Evolutionary conservation across 1,284 basidiomycete genomes (phyloP).

Genomic region (Ceratobasidium sp.): DNA sequence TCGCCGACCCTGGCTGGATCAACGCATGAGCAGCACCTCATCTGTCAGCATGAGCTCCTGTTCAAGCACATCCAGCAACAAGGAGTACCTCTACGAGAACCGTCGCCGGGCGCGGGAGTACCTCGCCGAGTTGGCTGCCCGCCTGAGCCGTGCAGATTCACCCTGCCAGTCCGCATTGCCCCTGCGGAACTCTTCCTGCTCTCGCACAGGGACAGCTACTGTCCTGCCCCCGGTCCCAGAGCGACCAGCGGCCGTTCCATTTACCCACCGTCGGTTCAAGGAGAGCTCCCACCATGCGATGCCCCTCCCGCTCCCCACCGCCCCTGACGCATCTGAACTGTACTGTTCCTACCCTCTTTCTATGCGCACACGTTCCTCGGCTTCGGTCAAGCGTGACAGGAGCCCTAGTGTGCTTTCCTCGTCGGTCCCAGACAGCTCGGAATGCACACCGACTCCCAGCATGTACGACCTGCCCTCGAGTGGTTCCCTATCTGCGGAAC

Average conservation of each 20-base stretch:
- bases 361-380: slow-evolving; percentile 22
- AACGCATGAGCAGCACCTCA: slow-evolving; percentile 40
- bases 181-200: slow-evolving; percentile 6
- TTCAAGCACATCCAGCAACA: slow-evolving; percentile 40
- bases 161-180: slow-evolving; percentile 36
- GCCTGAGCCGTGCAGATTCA: slow-evolving; percentile 31
- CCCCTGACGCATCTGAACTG: slow-evolving; percentile 42
- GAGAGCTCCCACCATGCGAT: slow-evolving; percentile 45
- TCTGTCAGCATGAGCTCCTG: slow-evolving; percentile 45
- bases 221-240: slow-evolving; percentile 34
- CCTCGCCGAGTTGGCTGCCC: slow-evolving; percentile 41
- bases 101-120: slow-evolving; percentile 38
- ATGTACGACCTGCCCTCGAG: slow-evolving; percentile 31
- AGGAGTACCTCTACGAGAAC: slow-evolving; percentile 45
- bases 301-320: slow-evolving; percentile 30
- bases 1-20: slow-evolving; percentile 39
- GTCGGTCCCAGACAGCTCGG: slow-evolving; percentile 29
- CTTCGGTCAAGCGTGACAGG: slow-evolving; percentile 26
- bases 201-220: background rate
- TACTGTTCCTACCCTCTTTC: slow-evolving; percentile 40
- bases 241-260: slow-evolving; percentile 39
- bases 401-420: slow-evolving; percentile 30
- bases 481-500: slow-evolving; percentile 32
- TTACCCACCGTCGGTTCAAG: slow-evolving; percentile 44
- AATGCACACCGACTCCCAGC: slow-evolving; percentile 40